Evolutionary conservation across 495 filamentous ascomycete genomes (phyloP), one percentile per base, ranked within the genome.

Genomic region (Neurospora sp.): DNA sequence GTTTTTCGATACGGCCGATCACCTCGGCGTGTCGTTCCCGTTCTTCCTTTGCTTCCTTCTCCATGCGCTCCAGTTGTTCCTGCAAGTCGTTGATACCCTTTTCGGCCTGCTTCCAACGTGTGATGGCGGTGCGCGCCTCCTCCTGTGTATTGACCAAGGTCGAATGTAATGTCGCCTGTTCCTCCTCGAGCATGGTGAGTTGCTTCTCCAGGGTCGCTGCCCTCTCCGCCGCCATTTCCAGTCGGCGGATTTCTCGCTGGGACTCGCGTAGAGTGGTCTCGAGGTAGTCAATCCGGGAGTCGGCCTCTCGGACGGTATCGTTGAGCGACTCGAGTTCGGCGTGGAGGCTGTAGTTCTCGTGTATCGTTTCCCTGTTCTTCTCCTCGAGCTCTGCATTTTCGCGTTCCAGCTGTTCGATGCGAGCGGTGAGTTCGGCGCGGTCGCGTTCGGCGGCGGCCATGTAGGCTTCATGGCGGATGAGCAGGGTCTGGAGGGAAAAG

Each of bases 391-490:
- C 84, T 75, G 83, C 85, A 79, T 94, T 96, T 74, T 97, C 91
- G 69, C 81, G 82, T 81, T 97, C 94, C 22, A 99, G 83, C 74
- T 84, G 83, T 72, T 92, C 90, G 75, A 98, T 92, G 59, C 85
- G 91, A 44, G 84, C 82, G 14, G 86, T 84, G 84, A 96, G 88
- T 40, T 88, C 88, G 61, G 82, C 81, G 18, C 96, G 90, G 77
- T 97, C 93, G 70, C 89, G 87, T 84, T 97, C 94, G 70, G 93
- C 92, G 78, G 97, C 93, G 22, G 89, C 91, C 85, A 97, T 93
- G 80, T 97, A 97, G 46, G 90, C 88, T 83, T 98, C 95, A 87
- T 98, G 94, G 72, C 94, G 92, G 69, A 91, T 89, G 20, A 99
- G 88, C 44, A 99, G 85, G 41, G 94, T 93, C 95, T 98, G 91